Base-by-base conservation (phyloP, 768 basidiomycete species). In the Jaapia argillacea region DNA sequence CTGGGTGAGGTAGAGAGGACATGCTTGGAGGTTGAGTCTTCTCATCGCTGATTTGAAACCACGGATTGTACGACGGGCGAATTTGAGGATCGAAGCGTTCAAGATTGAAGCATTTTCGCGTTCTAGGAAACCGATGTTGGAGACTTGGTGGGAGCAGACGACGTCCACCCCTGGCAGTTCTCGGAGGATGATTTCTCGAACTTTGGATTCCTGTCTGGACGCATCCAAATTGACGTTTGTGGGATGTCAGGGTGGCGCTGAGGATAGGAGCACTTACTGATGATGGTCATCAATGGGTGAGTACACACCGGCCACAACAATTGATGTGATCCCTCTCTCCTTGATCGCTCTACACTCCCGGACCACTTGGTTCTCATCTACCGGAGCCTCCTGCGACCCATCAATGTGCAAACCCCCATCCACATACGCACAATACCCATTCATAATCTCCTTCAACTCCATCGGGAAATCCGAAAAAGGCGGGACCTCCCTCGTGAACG, bases 51-150 rank as follows among this genome's bases (percentile, higher is more conserved):
- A 59, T 49, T 72, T 57, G 57, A 81, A 82, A 13, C 73, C 72
- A 1, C 58, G 48, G 31, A 81, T 71, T 1, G 78, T 79, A 39
- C 62, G 64, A 40, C 67, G 69, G 0, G 81, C 79, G 55, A 76
- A 82, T 24, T 66, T 58, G 26, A 77, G 65, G 50, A 82, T 70
- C 2, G 79, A 74, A 1, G 79, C 79, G 48, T 82, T 83, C 47
- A 81, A 66, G 47, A 83, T 81, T 12, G 77, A 59, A 0, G 81
- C 81, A 44, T 83, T 82, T 54, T 82, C 81, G 36, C 81, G 69
- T 48, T 79, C 76, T 13, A 81, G 58, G 41, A 81, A 64, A 25
- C 77, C 76, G 20, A 79, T 64, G 52, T 74, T 71, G 5, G 71
- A 77, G 33, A 78, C 68, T 42, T 75, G 70, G 40, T 71, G 70